These are phyloP conservation scores for Trichosporon coremiiforme DNA, from an alignment of 1,284 basidiomycete genomes.

Conservation along the genomic window DNA sequence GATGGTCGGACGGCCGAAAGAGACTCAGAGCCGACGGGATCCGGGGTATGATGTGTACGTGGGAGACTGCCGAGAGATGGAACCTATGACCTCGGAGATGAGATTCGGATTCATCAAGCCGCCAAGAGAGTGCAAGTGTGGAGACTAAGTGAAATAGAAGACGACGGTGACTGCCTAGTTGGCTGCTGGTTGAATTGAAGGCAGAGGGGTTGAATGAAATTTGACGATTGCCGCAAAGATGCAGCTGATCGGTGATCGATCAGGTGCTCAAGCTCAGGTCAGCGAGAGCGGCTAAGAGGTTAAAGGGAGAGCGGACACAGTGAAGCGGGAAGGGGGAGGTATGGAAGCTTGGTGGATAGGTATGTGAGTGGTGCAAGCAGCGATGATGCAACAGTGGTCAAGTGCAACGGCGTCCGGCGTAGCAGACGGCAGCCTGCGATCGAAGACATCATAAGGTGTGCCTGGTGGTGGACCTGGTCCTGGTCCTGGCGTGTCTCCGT, in stretches of 20 bases:
- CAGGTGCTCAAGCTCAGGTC: too few relatives aligned
- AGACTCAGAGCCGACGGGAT: too few relatives aligned
- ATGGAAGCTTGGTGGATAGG: neutral
- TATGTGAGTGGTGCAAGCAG: neutral
- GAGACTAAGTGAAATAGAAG: neutral
- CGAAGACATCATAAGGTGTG: conserved; percentile 19
- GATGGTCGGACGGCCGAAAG: too few relatives aligned
- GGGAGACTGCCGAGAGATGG: too few relatives aligned
- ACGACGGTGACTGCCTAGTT: neutral
- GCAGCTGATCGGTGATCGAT: too few relatives aligned
- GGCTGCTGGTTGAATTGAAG: neutral
- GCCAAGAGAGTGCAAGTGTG: too few relatives aligned
- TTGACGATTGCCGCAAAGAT: neutral
- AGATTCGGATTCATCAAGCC: too few relatives aligned
- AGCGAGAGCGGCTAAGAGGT: neutral
- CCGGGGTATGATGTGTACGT: too few relatives aligned
- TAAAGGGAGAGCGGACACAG: neutral
- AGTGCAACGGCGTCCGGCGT: neutral
- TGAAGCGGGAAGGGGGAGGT: neutral
- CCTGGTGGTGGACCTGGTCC: conserved; percentile 15
- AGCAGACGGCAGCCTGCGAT: neutral
- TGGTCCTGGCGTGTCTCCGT: conserved; percentile 12
- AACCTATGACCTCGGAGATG: too few relatives aligned
- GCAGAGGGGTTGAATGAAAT: neutral
- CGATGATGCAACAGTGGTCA: neutral